Evolutionary conservation across 148 eudicot genomes (phyloP).

Genomic region (Chenopodium quinoa): DNA sequence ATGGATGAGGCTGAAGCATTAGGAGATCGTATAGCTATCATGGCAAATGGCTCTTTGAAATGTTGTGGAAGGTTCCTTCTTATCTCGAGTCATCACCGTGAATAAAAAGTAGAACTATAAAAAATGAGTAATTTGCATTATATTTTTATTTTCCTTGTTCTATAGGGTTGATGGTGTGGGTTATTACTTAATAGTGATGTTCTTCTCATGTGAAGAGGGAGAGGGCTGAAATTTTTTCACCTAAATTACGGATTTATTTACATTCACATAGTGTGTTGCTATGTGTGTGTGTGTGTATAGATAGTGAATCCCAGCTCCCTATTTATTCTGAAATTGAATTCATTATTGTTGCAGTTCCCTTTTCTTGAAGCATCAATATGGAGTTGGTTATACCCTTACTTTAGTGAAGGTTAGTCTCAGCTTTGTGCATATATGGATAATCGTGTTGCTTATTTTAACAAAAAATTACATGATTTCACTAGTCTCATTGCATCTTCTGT

Average conservation of each 20-base stretch:
- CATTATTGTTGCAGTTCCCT: slow-evolving; percentile 60
- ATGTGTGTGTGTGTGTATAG: neutral
- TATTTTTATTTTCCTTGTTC: neutral
- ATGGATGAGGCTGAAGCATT: slow-evolving; percentile 99
- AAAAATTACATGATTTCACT: neutral
- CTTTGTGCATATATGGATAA: slow-evolving; percentile 7
- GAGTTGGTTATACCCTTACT: slow-evolving; percentile 99
- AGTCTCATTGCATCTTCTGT: slow-evolving; percentile 18
- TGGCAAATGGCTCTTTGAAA: slow-evolving; percentile 95
- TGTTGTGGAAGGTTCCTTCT: slow-evolving; percentile 88
- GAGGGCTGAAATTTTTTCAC: neutral
- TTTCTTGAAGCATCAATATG: slow-evolving; percentile 92
- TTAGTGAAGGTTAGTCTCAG: slow-evolving; percentile 70
- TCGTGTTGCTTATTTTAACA: slow-evolving; percentile 12
- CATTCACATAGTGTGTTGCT: neutral
- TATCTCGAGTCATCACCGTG: slow-evolving; percentile 3
- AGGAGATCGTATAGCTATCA: slow-evolving; percentile 99
- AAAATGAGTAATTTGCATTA: neutral
- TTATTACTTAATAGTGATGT: neutral
- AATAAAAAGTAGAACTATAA: neutral
- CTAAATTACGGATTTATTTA: neutral
- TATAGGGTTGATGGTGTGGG: slow-evolving; percentile 1
- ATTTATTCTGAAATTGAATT: slow-evolving; percentile 11
- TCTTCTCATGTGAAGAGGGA: neutral
- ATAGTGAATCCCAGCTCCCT: neutral